Percentiles rank a stretch among this genome's conserved stretches.
Evolutionary conservation across 2,329 filamentous ascomycete genomes (phyloP).

Genomic region (Sclerotinia nivalis): DNA sequence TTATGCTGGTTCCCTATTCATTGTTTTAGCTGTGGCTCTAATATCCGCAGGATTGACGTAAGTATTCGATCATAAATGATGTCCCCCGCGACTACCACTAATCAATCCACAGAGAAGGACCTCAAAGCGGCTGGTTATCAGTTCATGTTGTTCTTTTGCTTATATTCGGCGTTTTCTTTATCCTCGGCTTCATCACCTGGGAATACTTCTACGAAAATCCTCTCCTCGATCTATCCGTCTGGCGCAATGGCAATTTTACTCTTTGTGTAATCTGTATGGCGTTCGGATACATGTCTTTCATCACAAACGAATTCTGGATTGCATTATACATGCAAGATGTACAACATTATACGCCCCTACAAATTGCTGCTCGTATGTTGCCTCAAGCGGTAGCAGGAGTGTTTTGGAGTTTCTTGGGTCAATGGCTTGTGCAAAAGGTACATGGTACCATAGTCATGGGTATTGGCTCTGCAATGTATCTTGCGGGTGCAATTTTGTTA

Average conservation of each 20-base stretch:
- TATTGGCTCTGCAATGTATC: conserved; percentile 45
- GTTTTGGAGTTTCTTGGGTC: conserved; percentile 63
- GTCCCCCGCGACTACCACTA: background rate
- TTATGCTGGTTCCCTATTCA: conserved; percentile 34
- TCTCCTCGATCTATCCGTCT: conserved; percentile 56
- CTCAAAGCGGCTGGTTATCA: conserved; percentile 61
- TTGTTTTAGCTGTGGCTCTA: conserved; percentile 30
- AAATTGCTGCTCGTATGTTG: conserved; percentile 58
- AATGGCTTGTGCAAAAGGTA: conserved; percentile 60
- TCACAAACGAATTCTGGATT: conserved; percentile 61
- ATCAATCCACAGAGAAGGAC: conserved; percentile 31
- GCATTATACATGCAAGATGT: conserved; percentile 65
- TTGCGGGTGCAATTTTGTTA: conserved; percentile 51
- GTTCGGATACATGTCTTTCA: conserved; percentile 64
- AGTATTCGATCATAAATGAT: conserved; percentile 16
- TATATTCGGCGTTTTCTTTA: conserved; percentile 57
- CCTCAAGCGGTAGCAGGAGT: conserved; percentile 66
- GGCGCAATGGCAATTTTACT: conserved; percentile 64
- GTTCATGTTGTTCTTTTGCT: conserved; percentile 63
- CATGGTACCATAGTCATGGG: conserved; percentile 64
- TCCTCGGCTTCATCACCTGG: conserved; percentile 62
- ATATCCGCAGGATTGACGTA: conserved; percentile 36
- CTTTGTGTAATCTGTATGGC: conserved; percentile 51
- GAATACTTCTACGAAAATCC: conserved; percentile 54
- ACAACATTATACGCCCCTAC: conserved; percentile 52